Conservation (phyloP, 2,329 filamentous ascomycete genomes). For the Stylonectria norvegica region DNA sequence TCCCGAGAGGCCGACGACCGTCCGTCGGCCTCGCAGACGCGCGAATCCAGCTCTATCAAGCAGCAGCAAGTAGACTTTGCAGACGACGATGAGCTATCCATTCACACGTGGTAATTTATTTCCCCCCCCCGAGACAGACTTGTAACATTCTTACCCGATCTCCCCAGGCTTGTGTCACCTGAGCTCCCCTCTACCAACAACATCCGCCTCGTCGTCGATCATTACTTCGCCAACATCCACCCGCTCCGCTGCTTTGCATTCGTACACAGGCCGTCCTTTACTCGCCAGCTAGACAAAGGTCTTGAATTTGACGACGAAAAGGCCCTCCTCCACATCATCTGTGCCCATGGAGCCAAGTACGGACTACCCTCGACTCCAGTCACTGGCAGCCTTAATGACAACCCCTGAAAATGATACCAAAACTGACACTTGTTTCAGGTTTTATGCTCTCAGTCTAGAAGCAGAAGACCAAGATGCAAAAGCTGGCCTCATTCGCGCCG, state of each 20-base stretch:
- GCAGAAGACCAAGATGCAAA: constrained; percentile 31
- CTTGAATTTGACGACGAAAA: constrained; percentile 36
- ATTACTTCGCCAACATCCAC: constrained; percentile 40
- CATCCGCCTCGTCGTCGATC: constrained; percentile 35
- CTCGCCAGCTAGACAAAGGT: constrained; percentile 36
- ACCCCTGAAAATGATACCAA: not conserved
- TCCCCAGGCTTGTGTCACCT: constrained; percentile 32
- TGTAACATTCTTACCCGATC: not conserved
- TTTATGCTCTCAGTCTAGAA: constrained; percentile 31
- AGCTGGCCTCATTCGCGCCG: constrained; percentile 29
- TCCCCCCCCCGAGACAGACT: not conserved
- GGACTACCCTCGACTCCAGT: constrained; percentile 3
- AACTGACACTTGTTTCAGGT: constrained; percentile 28
- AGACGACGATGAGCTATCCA: constrained; percentile 26
- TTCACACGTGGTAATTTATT: constrained; percentile 27
- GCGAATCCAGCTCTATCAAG: constrained; percentile 18
- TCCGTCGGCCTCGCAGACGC: constrained; percentile 6
- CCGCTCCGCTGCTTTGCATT: constrained; percentile 40
- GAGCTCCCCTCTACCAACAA: constrained; percentile 33
- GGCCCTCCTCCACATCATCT: constrained; percentile 36
- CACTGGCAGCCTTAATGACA: too few species aligned
- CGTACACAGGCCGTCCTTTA: constrained; percentile 39
- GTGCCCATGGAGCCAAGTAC: constrained; percentile 39
- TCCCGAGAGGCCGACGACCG: constrained; percentile 22
- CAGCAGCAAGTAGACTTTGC: constrained; percentile 18